Evolutionary conservation across 768 basidiomycete species (phyloP).

Genomic region (Kwoniella dendrophila): DNA sequence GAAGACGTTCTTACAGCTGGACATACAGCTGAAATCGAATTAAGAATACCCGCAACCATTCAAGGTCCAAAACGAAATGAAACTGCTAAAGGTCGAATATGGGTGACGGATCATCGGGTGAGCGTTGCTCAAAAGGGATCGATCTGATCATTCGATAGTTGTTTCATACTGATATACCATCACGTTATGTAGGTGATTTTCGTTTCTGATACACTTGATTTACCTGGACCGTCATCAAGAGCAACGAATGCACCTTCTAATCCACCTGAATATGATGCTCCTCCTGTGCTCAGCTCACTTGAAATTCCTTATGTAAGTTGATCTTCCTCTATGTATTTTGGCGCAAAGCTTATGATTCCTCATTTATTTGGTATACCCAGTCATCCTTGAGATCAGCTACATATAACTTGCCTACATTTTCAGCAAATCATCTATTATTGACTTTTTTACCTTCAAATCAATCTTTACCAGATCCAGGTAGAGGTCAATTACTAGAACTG

Average conservation of each 20-base stretch:
- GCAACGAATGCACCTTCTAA: slow-evolving; percentile 7
- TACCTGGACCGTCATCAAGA: slow-evolving; percentile 9
- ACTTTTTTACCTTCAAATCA: slow-evolving; percentile 35
- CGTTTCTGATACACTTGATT: slow-evolving; percentile 21
- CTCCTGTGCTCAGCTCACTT: slow-evolving; percentile 22
- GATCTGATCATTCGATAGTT: background rate
- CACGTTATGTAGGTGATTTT: slow-evolving; percentile 21
- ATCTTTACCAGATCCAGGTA: slow-evolving; percentile 35
- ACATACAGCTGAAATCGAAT: slow-evolving; percentile 39
- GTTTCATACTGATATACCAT: too few relatives aligned
- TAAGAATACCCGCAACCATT: slow-evolving; percentile 43
- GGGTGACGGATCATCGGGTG: slow-evolving; percentile 48
- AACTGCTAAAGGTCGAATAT: slow-evolving; percentile 35
- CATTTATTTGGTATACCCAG: slow-evolving; percentile 15
- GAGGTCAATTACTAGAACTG: slow-evolving; percentile 37
- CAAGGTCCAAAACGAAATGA: slow-evolving; percentile 44
- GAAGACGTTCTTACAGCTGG: slow-evolving; percentile 32
- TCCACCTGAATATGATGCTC: slow-evolving; percentile 24
- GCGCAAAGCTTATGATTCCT: background rate
- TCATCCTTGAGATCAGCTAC: slow-evolving; percentile 24
- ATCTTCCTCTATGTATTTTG: background rate
- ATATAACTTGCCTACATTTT: slow-evolving; percentile 46
- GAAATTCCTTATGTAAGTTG: slow-evolving; percentile 39
- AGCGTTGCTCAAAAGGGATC: slow-evolving; percentile 12
- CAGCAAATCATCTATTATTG: slow-evolving; percentile 39